phyloP scores from a whole-genome alignment of 352 stramenopile species.

The Globisporangium cystogenes region DNA sequence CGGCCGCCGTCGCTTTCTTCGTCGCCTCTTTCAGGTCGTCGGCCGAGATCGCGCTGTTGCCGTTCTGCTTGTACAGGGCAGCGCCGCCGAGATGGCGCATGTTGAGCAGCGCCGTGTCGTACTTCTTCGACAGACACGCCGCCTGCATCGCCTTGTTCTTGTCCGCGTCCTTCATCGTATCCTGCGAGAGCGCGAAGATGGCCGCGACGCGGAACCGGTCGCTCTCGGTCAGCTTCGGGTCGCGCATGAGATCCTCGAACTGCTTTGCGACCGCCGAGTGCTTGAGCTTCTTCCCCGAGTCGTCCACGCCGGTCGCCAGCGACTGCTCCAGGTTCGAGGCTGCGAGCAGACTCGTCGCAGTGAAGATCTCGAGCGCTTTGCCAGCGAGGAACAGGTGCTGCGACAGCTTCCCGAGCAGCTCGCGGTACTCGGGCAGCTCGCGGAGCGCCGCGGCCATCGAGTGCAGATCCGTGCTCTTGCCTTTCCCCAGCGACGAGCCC shows the following conservation, averaged over 20 bases:
- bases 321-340: conserved; percentile 94
- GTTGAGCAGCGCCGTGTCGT: conserved; percentile 58
- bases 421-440: conserved; percentile 92
- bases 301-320: conserved; percentile 92
- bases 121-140: conserved; percentile 74
- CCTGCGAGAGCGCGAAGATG: conserved; percentile 93
- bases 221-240: conserved; percentile 66
- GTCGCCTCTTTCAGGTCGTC: conserved; percentile 64
- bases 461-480: conserved; percentile 83
- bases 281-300: conserved; percentile 90
- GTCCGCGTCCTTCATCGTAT: conserved; percentile 82
- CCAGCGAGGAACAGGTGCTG: conserved; percentile 94
- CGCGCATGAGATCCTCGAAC: conserved; percentile 85
- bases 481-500: conserved; percentile 68
- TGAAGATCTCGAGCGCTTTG: conserved; percentile 94
- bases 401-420: conserved; percentile 93
- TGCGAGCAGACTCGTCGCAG: conserved; percentile 80
- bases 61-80: conserved; percentile 61
- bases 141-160: conserved; percentile 81
- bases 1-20: conserved; percentile 53
- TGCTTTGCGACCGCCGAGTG: conserved; percentile 75
- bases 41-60: conserved; percentile 38
- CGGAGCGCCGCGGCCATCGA: conserved; percentile 90
- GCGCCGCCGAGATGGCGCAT: conserved; percentile 51
- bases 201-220: conserved; percentile 89